Evolutionary conservation across 2,329 filamentous ascomycete genomes (phyloP), one percentile per base, ranked within the genome.

Genomic region (Fusarium subglutinans): DNA sequence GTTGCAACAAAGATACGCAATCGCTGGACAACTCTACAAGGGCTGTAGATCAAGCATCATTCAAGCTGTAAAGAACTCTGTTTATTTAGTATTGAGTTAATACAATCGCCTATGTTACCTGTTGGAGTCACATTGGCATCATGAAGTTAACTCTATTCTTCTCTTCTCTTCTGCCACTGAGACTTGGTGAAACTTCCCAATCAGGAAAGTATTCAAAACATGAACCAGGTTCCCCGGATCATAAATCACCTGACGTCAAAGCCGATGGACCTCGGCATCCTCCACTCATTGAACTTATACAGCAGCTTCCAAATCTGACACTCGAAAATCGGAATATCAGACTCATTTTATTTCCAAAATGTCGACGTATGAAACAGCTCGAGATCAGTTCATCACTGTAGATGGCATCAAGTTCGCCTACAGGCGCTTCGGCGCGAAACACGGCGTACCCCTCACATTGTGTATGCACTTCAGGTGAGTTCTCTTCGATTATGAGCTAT

Each of bases 381-480:
- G 68, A 28, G 71, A 81, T 35, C 75, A 75, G 28, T 80, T 72
- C 63, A 68, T 83, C 67, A 76, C 77, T n/a, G 79, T 81, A 17
- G 76, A 75, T 62, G 78, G 72, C 44, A 75, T 79, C 59, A 76
- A 70, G 35, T 82, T 81, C 64, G 80, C 81, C 35, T 82, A 82
- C 43, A 76, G 81, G 22, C 77, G 63, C 24, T 73, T 83, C 47
- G 81, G 81, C 45, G 63, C 45, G 20, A 51, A 66, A 7, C 59
- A 78, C 50, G 81, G 81, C 59, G 69, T 80, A 24, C 81, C 81
- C 50, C 79, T 82, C 62, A 76, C 80, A 8, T 40, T 82, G 15
- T 64, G 81, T 47, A 79, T 80, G 70, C 75, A 78, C 54, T 82
- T 81, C 51, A 76, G 81, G 81, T 82, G 41, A 57, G 75, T 61